phyloP scores from a whole-genome alignment of 2,329 filamentous ascomycete genomes.

The Cladorrhinum sp. region DNA sequence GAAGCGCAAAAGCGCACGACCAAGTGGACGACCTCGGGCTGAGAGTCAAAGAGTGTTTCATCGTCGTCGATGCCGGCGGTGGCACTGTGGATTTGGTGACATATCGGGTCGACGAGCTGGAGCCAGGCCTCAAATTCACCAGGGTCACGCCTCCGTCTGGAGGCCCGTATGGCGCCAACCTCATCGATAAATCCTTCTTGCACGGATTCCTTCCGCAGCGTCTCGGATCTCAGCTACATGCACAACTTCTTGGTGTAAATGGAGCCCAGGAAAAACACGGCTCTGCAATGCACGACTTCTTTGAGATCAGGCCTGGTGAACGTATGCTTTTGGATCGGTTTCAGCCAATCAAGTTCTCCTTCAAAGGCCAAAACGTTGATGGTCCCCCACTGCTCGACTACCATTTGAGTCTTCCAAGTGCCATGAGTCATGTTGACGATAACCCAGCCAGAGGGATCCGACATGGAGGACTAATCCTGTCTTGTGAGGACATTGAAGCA shows the following conservation, averaged over 20 bases:
- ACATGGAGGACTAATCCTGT: not conserved
- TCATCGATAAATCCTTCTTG: slow-evolving; percentile 21
- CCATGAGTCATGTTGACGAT: slow-evolving; percentile 8
- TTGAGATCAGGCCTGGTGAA: not conserved
- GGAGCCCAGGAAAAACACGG: not conserved
- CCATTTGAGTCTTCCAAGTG: slow-evolving; percentile 3
- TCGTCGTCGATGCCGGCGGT: slow-evolving; percentile 35
- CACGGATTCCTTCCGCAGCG: slow-evolving; percentile 11
- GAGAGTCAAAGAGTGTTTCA: slow-evolving; percentile 22
- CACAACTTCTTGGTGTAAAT: not conserved
- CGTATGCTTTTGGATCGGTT: slow-evolving; percentile 17
- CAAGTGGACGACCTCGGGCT: too few species aligned
- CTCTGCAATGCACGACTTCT: not conserved
- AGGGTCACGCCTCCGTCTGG: slow-evolving; percentile 13
- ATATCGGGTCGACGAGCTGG: slow-evolving; percentile 23
- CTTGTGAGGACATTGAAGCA: slow-evolving; percentile 12
- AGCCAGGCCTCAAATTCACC: slow-evolving; percentile 21
- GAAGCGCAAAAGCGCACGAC: not conserved
- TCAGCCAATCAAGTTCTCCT: slow-evolving; percentile 19
- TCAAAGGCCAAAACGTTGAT: slow-evolving; percentile 9
- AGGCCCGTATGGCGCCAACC: slow-evolving; percentile 16
- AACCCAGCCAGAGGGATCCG: too few species aligned
- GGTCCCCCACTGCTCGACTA: too few species aligned
- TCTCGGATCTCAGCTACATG: slow-evolving; percentile 8
- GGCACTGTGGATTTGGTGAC: slow-evolving; percentile 34